A percentile compares a stretch with the other conserved stretches of the same genome.
Evolutionary conservation across 2,329 filamentous ascomycete species (phyloP).

Genomic region (Colletotrichum brevisporum): DNA sequence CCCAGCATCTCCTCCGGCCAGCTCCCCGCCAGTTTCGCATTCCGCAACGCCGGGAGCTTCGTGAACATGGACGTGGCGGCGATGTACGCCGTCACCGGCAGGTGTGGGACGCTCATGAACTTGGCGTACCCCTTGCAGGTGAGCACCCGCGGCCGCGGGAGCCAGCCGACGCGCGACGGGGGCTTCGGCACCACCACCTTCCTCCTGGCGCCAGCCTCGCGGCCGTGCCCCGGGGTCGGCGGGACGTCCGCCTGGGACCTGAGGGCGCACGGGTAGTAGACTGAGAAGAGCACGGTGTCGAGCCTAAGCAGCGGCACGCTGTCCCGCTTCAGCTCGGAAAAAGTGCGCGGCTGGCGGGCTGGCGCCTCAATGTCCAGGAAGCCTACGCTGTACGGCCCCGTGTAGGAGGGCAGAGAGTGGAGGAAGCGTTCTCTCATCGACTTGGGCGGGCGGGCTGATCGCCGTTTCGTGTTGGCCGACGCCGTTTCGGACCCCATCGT

Average conservation of each 20-base stretch:
- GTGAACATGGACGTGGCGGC: constrained; percentile 73
- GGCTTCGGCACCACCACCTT: constrained; percentile 53
- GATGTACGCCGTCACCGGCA: constrained; percentile 66
- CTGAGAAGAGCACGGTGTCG: constrained; percentile 72
- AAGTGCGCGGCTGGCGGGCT: constrained; percentile 55
- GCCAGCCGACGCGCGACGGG: constrained; percentile 70
- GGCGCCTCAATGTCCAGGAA: constrained; percentile 78
- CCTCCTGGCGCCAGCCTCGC: neutral
- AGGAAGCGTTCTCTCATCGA: constrained; percentile 55
- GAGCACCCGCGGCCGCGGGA: constrained; percentile 69
- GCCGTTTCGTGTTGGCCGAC: constrained; percentile 10
- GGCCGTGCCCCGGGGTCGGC: constrained; percentile 9
- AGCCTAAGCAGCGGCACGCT: constrained; percentile 56
- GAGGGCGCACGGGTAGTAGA: constrained; percentile 75
- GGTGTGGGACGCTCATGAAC: constrained; percentile 67
- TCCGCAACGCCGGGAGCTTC: constrained; percentile 75
- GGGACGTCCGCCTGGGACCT: constrained; percentile 48
- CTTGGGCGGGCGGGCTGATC: constrained; percentile 47
- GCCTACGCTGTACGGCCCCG: constrained; percentile 77
- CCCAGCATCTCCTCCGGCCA: constrained; percentile 61
- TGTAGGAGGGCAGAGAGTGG: constrained; percentile 70
- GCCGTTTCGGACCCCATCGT: neutral
- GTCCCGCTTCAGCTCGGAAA: constrained; percentile 58
- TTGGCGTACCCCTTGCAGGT: constrained; percentile 74
- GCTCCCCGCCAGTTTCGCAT: constrained; percentile 69